Evolutionary conservation across 495 filamentous ascomycete species (phyloP).

Genomic region (Neurospora sp.): DNA sequence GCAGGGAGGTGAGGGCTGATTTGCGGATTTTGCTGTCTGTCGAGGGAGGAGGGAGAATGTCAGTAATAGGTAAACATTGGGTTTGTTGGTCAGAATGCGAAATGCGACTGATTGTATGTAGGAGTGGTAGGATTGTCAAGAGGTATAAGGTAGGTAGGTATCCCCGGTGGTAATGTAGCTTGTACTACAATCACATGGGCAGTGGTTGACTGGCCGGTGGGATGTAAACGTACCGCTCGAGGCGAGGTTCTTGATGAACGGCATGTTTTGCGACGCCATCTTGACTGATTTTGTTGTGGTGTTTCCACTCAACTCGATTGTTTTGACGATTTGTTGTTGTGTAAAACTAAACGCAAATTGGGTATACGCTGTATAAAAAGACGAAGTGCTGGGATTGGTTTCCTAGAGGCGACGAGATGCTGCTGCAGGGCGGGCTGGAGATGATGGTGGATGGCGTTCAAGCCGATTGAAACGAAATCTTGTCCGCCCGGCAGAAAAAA

Average conservation of each 20-base stretch:
- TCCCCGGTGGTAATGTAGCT: neutral
- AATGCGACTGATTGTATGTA: too few species aligned
- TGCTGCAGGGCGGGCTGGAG: neutral
- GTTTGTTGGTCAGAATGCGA: neutral
- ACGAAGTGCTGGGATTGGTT: neutral
- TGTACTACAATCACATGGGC: neutral
- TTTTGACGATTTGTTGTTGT: neutral
- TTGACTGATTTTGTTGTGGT: conserved; percentile 4
- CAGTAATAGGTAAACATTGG: too few species aligned
- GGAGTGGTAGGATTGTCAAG: neutral
- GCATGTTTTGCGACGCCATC: conserved; percentile 39
- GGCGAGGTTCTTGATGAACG: conserved; percentile 42
- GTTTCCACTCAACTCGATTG: neutral
- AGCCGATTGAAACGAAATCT: conserved; percentile 13
- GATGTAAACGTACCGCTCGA: conserved; percentile 34
- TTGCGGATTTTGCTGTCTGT: conserved; percentile 75
- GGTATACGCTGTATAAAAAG: neutral
- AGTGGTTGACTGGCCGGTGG: neutral
- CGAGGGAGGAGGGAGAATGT: neutral
- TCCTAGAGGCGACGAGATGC: neutral
- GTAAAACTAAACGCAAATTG: neutral
- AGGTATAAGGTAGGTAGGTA: too few species aligned
- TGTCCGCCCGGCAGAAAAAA: conserved; percentile 28
- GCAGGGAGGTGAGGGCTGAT: conserved; percentile 67
- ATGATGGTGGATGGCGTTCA: neutral